Conservation (phyloP, 352 stramenopile species). For the Globisporangium paroecandrum region DNA sequence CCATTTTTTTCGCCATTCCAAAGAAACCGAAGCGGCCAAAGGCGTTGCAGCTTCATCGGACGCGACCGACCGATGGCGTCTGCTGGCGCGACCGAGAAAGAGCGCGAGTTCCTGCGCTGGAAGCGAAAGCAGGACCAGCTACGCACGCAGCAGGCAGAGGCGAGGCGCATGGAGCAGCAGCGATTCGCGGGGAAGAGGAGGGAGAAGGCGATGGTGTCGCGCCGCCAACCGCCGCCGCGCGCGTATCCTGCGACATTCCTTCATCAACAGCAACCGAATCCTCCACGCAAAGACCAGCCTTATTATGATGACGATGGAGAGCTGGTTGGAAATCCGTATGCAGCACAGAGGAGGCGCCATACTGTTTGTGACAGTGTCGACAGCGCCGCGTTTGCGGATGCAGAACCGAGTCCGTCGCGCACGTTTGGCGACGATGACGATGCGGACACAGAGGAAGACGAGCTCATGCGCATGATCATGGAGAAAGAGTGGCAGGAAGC, state of each 20-base stretch:
- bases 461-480: constrained; percentile 36
- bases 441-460: constrained; percentile 32
- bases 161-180: not conserved
- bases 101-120: constrained; percentile 23
- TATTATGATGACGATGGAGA: not conserved
- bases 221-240: not conserved
- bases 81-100: constrained; percentile 8
- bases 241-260: not conserved
- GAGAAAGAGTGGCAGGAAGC: constrained; percentile 30
- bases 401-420: constrained; percentile 12
- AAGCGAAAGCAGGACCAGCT: constrained; percentile 20
- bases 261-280: not conserved
- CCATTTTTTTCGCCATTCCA: not conserved
- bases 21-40: not conserved
- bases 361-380: not conserved
- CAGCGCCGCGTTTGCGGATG: constrained; percentile 8
- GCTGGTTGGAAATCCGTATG: not conserved
- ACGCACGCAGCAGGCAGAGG: constrained; percentile 2
- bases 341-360: not conserved
- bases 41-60: not conserved
- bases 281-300: not conserved
- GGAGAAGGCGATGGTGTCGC: not conserved
- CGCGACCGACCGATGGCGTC: constrained; percentile 9
- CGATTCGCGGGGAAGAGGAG: not conserved
- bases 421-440: not conserved